phyloP scores from a whole-genome alignment of 2,329 filamentous ascomycete species.

The Fusarium nematophilum region DNA sequence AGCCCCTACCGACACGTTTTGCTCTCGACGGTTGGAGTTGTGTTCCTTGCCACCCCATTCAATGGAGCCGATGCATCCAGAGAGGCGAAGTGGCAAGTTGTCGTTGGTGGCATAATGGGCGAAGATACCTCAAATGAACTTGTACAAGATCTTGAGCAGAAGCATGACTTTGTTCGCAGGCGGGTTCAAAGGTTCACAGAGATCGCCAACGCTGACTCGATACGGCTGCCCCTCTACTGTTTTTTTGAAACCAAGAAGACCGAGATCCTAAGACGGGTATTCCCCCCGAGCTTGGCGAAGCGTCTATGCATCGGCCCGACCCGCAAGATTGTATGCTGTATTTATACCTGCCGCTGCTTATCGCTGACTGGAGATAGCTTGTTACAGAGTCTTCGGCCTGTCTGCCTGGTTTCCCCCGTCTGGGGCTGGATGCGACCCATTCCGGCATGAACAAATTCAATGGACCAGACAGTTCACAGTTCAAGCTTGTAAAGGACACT shows the following conservation, averaged over 20 bases:
- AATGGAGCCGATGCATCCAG: background rate
- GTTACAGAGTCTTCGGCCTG: background rate
- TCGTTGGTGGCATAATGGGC: background rate
- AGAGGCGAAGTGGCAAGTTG: background rate
- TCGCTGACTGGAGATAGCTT: background rate
- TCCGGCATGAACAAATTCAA: conserved; percentile 9
- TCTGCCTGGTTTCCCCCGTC: background rate
- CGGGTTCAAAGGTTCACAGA: background rate
- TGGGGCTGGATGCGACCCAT: background rate
- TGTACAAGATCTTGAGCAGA: background rate
- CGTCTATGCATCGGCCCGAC: background rate
- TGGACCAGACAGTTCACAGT: background rate
- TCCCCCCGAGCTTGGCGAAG: background rate
- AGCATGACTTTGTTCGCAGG: background rate
- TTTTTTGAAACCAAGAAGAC: conserved; percentile 7
- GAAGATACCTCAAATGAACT: background rate
- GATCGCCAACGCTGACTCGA: background rate
- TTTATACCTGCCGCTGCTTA: background rate
- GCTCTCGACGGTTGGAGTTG: background rate
- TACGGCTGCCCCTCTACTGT: conserved; percentile 2
- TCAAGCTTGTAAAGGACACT: conserved; percentile 1
- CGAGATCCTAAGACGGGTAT: background rate
- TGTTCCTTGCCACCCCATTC: conserved; percentile 15
- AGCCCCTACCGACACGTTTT: background rate
- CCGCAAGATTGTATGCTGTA: background rate